Evolutionary conservation across 176 grass and related monocot genomes (phyloP), one percentile per base, ranked within the genome.

Genomic region (Juncus inflexus): DNA sequence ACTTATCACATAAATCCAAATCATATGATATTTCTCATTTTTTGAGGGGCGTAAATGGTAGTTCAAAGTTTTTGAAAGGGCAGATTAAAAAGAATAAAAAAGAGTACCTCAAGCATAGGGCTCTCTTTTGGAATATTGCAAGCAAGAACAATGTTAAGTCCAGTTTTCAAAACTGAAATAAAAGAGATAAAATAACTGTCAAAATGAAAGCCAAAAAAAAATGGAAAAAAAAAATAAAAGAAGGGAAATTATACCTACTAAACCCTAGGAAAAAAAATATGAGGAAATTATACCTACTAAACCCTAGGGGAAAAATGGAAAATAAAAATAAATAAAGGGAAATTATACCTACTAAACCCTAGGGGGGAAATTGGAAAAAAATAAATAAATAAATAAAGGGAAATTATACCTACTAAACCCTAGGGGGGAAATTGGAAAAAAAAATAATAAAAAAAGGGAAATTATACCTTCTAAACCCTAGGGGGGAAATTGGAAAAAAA

Each of bases 101-200:
- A 35, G 36, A 6, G 11, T 69, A 95, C 90, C 90, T 95, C 85
- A 9, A 95, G 82, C 79, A 89, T 80, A 15, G 85, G 90, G 70
- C 90, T 95, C 37, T 95, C 85, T 69, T 89, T 95, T 36, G 82
- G 90, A 77, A 89, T 89, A 76, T 86, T 95, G 76, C 88, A 92
- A 62, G 85, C 85, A 35, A 89, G 58, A 51, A 92, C 78, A 56
- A 97, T 80, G 66, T 84, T 89, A 5, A 97, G 75, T 50, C 85
- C 88, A 10, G 88, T 86, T 81, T 84, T 92, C 58, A 84, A 37
- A 51, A 89, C 94, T 97, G 80, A 72, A 66, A 84, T 12, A 85
- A 28, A 42, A 83, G 11, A 1, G 5, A 53, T 37, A n/a, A 40
- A 37, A 19, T n/a, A n/a, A n/a, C n/a, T n/a, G n/a, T n/a, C n/a